Conservation (phyloP, 768 basidiomycete species). For the Psilocybe cyanescens region DNA sequence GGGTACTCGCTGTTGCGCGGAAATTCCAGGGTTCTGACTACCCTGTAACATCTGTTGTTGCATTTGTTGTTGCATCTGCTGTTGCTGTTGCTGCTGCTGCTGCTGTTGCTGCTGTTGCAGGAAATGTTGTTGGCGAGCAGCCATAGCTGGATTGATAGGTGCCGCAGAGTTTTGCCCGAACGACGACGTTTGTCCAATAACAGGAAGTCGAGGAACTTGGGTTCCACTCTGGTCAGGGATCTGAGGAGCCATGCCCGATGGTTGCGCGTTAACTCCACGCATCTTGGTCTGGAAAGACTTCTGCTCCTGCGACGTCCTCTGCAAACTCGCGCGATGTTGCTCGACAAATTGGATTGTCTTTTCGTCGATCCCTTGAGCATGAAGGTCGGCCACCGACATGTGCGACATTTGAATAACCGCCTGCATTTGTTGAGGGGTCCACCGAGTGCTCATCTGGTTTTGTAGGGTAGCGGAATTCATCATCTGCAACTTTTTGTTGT, state of each 20-base stretch:
- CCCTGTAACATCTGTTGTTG: not conserved
- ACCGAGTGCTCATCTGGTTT: constrained; percentile 9
- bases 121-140: constrained; percentile 11
- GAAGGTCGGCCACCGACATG: constrained; percentile 53
- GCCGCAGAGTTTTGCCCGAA: constrained; percentile 1
- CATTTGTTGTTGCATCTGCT: constrained; percentile 19
- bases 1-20: constrained; percentile 8
- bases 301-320: constrained; percentile 43
- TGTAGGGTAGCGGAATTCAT: constrained; percentile 9
- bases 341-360: constrained; percentile 62
- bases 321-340: constrained; percentile 49
- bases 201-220: constrained; percentile 10
- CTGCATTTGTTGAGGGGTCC: constrained; percentile 40
- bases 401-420: constrained; percentile 52
- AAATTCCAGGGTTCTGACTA: constrained; percentile 8
- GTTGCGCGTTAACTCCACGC: constrained; percentile 3
- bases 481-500: constrained; percentile 16
- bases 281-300: constrained; percentile 35
- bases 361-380: constrained; percentile 50
- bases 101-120: constrained; percentile 17
- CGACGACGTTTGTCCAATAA: not conserved
- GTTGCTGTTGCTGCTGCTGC: constrained; percentile 19
- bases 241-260: constrained; percentile 1
- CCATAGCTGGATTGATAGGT: not conserved
- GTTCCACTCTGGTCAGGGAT: constrained; percentile 2